A percentile compares a stretch with the other conserved stretches of the same genome.
These are phyloP conservation scores for Trametes polyzona DNA, from an alignment of 1,284 basidiomycete species.

Conservation along the genomic window DNA sequence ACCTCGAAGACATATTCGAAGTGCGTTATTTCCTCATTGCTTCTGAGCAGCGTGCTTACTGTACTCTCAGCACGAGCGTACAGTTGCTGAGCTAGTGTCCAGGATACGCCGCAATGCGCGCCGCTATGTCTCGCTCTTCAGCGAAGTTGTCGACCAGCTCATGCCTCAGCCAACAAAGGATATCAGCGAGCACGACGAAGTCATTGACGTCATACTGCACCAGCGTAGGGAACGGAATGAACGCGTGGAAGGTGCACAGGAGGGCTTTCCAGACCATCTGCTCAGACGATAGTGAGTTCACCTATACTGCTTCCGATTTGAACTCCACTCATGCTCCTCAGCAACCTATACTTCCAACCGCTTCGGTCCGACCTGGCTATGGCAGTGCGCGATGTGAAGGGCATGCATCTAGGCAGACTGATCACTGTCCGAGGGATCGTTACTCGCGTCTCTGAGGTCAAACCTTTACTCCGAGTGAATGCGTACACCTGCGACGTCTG, in stretches of 20 bases:
- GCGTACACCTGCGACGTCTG: slow-evolving; percentile 99
- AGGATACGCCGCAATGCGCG: slow-evolving; percentile 86
- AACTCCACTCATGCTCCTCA: neutral
- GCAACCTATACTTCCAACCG: slow-evolving; percentile 94
- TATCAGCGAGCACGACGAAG: slow-evolving; percentile 87
- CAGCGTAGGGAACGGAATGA: slow-evolving; percentile 90
- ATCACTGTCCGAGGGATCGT: slow-evolving; percentile 98
- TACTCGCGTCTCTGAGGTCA: slow-evolving; percentile 98
- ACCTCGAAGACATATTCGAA: slow-evolving; percentile 79
- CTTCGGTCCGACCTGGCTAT: slow-evolving; percentile 73
- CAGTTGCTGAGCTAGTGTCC: slow-evolving; percentile 65
- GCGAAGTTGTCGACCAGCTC: slow-evolving; percentile 87
- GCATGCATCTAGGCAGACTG: slow-evolving; percentile 84
- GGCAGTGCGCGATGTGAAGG: slow-evolving; percentile 91
- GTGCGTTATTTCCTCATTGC: slow-evolving; percentile 47
- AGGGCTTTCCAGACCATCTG: slow-evolving; percentile 88
- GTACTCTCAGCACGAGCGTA: slow-evolving; percentile 61
- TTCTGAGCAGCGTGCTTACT: neutral
- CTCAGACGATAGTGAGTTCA: slow-evolving; percentile 90
- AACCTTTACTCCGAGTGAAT: slow-evolving; percentile 95
- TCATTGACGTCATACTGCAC: slow-evolving; percentile 93
- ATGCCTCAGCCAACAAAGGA: slow-evolving; percentile 89
- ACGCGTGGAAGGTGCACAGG: slow-evolving; percentile 67
- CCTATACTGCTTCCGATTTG: neutral
- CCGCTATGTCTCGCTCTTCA: slow-evolving; percentile 91